Evolutionary conservation across 768 basidiomycete species (phyloP).

Genomic region (Boletellus sp.): DNA sequence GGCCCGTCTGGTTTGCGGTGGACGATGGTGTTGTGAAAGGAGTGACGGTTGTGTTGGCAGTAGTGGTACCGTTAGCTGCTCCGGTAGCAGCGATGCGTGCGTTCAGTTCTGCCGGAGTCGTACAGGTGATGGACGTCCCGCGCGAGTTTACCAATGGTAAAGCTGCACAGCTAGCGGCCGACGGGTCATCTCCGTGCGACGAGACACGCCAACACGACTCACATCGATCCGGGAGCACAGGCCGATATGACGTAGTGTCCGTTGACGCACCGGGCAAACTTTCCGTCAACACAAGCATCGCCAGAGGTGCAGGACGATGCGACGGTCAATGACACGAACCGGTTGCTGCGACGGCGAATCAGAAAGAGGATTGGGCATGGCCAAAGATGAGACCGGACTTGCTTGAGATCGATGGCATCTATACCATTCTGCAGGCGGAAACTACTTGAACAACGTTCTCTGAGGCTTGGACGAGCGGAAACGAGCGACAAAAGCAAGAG

Average conservation of each 20-base stretch:
- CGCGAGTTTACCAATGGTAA: slow-evolving; percentile 47
- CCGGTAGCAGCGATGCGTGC: slow-evolving; percentile 43
- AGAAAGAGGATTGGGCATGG: background rate
- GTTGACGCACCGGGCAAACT: slow-evolving; percentile 55
- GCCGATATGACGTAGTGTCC: slow-evolving; percentile 35
- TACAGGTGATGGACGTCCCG: slow-evolving; percentile 53
- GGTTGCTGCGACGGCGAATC: slow-evolving; percentile 15
- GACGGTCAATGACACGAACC: slow-evolving; percentile 16
- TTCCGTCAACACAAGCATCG: slow-evolving; percentile 45
- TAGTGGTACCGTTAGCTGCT: slow-evolving; percentile 18
- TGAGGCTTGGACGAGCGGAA: slow-evolving; percentile 36
- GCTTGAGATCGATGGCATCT: slow-evolving; percentile 42
- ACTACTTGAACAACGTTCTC: slow-evolving; percentile 22
- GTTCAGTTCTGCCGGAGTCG: slow-evolving; percentile 43
- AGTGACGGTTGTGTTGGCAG: slow-evolving; percentile 16
- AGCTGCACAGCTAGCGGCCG: slow-evolving; percentile 29
- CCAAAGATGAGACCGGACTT: slow-evolving; percentile 5
- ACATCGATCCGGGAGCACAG: slow-evolving; percentile 18
- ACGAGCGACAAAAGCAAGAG: slow-evolving; percentile 25
- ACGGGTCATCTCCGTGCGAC: background rate
- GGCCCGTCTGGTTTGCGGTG: background rate
- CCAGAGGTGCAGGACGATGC: slow-evolving; percentile 37
- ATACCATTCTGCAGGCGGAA: slow-evolving; percentile 39
- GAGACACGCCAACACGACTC: background rate
- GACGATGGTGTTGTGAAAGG: slow-evolving; percentile 9